Evolutionary conservation across 768 basidiomycete species (phyloP).

Genomic region (Dendrothele bispora): DNA sequence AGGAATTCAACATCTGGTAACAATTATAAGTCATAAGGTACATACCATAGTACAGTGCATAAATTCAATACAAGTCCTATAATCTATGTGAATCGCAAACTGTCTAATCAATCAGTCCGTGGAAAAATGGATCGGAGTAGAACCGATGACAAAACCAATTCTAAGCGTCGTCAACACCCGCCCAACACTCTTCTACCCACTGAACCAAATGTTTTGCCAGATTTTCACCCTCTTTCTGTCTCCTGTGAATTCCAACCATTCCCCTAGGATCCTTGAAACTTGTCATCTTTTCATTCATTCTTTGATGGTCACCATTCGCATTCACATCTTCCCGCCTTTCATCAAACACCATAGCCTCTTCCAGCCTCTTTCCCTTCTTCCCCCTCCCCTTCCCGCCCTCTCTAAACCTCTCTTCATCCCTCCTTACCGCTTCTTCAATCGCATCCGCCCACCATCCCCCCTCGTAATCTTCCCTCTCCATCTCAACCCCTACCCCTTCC

Average conservation of each 20-base stretch:
- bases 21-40: no score
- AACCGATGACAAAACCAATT: background rate
- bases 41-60: no score
- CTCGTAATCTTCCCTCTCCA: conserved; percentile 65
- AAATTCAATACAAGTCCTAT: no score
- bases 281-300: no score
- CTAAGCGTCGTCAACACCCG: background rate
- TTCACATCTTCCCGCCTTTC: no score
- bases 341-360: conserved; percentile 17
- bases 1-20: no score
- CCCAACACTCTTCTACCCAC: conserved; percentile 47
- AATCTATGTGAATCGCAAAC: no score
- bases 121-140: no score
- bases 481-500: conserved; percentile 70
- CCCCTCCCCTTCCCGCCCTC: conserved; percentile 44
- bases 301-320: no score
- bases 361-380: conserved; percentile 44
- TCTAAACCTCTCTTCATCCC: no score
- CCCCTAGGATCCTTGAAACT: no score
- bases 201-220: conserved; percentile 49
- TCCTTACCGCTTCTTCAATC: conserved; percentile 64
- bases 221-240: conserved; percentile 40
- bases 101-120: no score
- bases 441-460: conserved; percentile 68
- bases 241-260: conserved; percentile 33